Percentiles rank a stretch among this genome's conserved stretches.
phyloP scores from a whole-genome alignment of 768 basidiomycete genomes.

The Phylloporus scabripes region DNA sequence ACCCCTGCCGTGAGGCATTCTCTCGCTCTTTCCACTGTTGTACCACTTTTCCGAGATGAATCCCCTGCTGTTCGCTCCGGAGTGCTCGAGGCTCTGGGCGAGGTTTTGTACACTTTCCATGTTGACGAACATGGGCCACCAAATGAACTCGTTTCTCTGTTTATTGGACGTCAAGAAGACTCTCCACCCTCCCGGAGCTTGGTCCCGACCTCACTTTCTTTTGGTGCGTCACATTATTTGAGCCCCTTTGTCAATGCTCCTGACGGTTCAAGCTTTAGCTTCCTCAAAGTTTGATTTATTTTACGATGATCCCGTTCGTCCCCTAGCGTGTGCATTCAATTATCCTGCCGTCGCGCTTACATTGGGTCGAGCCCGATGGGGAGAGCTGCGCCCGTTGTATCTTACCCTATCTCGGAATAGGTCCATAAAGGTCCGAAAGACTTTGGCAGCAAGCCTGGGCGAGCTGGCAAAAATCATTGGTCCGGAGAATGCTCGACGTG shows the following conservation, averaged over 20 bases:
- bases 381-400: conserved; percentile 64
- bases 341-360: conserved; percentile 87
- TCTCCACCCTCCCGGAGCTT: conserved; percentile 30
- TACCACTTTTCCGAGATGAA: conserved; percentile 59
- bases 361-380: conserved; percentile 72
- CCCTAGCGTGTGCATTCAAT: conserved; percentile 82
- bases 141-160: conserved; percentile 64
- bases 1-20: conserved; percentile 48
- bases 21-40: conserved; percentile 61
- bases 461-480: conserved; percentile 87
- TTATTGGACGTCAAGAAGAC: conserved; percentile 57
- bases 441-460: conserved; percentile 83
- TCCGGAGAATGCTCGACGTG: conserved; percentile 53
- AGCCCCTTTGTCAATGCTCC: not conserved
- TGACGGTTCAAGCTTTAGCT: conserved; percentile 16
- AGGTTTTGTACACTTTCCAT: conserved; percentile 81
- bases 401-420: conserved; percentile 55
- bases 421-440: conserved; percentile 61
- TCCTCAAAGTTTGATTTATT: conserved; percentile 38
- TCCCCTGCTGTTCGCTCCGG: conserved; percentile 67
- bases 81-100: conserved; percentile 81
- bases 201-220: conserved; percentile 4
- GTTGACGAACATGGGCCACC: conserved; percentile 62
- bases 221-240: conserved; percentile 15
- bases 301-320: conserved; percentile 62